These are phyloP conservation scores for Penicillium arizonense DNA, from an alignment of 495 filamentous ascomycete genomes.

Conservation along the genomic window DNA sequence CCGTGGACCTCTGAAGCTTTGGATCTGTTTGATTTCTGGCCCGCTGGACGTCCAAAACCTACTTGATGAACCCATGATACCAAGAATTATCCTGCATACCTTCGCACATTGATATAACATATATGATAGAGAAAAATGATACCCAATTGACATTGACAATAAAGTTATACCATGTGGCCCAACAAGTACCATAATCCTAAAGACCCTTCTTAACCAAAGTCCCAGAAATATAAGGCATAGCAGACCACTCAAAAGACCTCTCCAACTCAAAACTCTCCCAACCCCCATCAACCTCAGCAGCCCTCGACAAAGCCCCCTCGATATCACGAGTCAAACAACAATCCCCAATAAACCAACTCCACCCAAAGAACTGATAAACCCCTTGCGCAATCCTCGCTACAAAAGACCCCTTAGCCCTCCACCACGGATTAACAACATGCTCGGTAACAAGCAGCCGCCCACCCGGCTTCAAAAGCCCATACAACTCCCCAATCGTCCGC, in stretches of 20 bases:
- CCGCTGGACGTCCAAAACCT: conserved; percentile 37
- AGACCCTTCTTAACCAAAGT: conserved; percentile 45
- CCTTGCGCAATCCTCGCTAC: conserved; percentile 45
- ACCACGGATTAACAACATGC: conserved; percentile 58
- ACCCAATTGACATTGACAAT: conserved; percentile 11
- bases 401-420: conserved; percentile 44
- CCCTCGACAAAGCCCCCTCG: conserved; percentile 45
- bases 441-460: conserved; percentile 69
- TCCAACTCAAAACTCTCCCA: conserved; percentile 57
- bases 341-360: conserved; percentile 54
- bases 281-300: conserved; percentile 43
- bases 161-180: background rate
- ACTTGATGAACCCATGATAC: conserved; percentile 3
- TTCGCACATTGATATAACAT: background rate
- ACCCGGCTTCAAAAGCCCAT: conserved; percentile 61
- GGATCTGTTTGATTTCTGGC: conserved; percentile 60
- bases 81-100: background rate
- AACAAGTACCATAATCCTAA: background rate
- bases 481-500: conserved; percentile 55
- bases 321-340: conserved; percentile 60
- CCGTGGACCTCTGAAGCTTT: conserved; percentile 60
- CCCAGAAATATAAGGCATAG: conserved; percentile 57
- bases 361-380: conserved; percentile 33
- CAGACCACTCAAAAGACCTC: conserved; percentile 42
- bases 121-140: conserved; percentile 12